Percentiles rank a stretch among this genome's conserved stretches.
These are phyloP conservation scores for Xylariales sp. DNA, from an alignment of 2,329 filamentous ascomycete genomes.

Conservation along the genomic window DNA sequence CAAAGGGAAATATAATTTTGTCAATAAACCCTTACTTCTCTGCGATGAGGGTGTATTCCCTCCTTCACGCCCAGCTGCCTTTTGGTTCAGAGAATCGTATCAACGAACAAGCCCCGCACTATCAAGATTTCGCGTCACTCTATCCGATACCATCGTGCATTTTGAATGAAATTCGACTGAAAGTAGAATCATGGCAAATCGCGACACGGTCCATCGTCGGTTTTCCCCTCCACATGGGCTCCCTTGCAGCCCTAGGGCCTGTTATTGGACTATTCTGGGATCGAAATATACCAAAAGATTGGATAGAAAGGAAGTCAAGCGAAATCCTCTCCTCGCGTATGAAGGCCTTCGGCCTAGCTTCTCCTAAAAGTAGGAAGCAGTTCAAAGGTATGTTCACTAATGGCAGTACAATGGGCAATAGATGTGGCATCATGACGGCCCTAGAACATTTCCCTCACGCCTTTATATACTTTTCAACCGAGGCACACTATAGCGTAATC, in stretches of 20 bases:
- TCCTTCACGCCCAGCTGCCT: not conserved
- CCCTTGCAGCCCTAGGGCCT: constrained; percentile 32
- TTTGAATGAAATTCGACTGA: constrained; percentile 8
- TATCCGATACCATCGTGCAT: constrained; percentile 13
- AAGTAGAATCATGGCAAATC: constrained; percentile 30
- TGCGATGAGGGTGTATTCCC: not conserved
- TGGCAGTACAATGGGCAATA: constrained; percentile 36
- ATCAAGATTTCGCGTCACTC: constrained; percentile 14
- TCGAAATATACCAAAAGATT: constrained; percentile 20
- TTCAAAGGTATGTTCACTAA: constrained; percentile 33
- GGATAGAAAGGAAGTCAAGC: constrained; percentile 5
- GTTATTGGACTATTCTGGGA: constrained; percentile 27
- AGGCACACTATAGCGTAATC: constrained; percentile 34
- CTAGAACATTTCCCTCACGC: constrained; percentile 28
- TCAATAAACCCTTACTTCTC: constrained; percentile 10
- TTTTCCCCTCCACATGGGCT: constrained; percentile 29
- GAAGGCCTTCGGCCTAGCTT: constrained; percentile 19
- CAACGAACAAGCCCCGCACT: not conserved
- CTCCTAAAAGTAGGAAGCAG: not conserved
- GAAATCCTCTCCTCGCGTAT: constrained; percentile 25
- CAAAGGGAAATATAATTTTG: constrained; percentile 15
- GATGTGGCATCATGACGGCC: constrained; percentile 30
- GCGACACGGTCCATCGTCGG: constrained; percentile 25
- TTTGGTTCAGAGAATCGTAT: not conserved
- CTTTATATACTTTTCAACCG: constrained; percentile 30